These are phyloP conservation scores for Eutrema salsugineum DNA, from an alignment of 441 rosid genomes.

Conservation along the genomic window DNA sequence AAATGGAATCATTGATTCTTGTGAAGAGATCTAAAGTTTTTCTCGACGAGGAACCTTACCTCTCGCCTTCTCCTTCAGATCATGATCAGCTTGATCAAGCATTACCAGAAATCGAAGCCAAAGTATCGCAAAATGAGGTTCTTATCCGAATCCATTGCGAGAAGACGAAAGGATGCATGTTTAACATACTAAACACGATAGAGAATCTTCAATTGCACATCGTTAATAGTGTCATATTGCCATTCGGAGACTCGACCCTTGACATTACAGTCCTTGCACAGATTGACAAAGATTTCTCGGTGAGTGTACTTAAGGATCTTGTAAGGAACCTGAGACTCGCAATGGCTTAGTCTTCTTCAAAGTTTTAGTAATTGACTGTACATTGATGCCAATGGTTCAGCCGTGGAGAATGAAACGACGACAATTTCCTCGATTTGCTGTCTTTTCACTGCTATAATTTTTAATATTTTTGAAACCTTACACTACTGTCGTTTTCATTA, in stretches of 20 bases:
- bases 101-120: conserved; percentile 28
- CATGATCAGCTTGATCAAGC: background rate
- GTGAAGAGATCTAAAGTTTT: conserved; percentile 54
- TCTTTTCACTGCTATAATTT: no score
- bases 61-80: background rate
- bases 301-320: conserved; percentile 42
- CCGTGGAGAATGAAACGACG: background rate
- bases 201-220: conserved; percentile 18
- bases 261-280: conserved; percentile 36
- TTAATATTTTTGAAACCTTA: no score
- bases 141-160: conserved; percentile 35
- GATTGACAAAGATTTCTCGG: conserved; percentile 44
- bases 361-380: background rate
- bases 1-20: conserved; percentile 46
- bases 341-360: conserved; percentile 19
- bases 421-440: background rate
- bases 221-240: conserved; percentile 7
- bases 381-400: background rate
- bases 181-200: conserved; percentile 22
- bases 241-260: conserved; percentile 29
- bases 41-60: conserved; percentile 35
- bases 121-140: conserved; percentile 20
- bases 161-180: conserved; percentile 24
- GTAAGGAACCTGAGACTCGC: conserved; percentile 44
- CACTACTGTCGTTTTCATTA: conserved; percentile 1